Percentiles rank a stretch among this genome's conserved stretches.
phyloP scores from a whole-genome alignment of 352 stramenopile species.

The Globisporangium rhizosaccharum region DNA sequence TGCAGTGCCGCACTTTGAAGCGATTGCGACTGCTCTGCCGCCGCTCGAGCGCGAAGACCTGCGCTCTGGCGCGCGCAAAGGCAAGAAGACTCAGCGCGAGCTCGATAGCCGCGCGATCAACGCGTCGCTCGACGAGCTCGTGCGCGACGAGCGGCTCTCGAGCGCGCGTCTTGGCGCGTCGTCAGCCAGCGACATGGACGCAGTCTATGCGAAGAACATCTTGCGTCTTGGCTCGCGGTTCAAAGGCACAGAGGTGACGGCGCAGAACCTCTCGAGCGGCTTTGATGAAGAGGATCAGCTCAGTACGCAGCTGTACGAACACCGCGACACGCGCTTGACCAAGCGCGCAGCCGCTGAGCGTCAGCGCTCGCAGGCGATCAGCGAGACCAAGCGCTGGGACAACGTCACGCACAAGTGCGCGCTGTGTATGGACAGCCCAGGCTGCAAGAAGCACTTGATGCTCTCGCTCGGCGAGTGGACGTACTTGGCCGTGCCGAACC shows the following conservation, averaged over 20 bases:
- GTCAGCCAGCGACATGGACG: slow-evolving; percentile 51
- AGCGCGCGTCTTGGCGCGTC: slow-evolving; percentile 30
- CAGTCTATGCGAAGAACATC: slow-evolving; percentile 64
- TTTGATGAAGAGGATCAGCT: slow-evolving; percentile 83
- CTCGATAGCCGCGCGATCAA: slow-evolving; percentile 8
- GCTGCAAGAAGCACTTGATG: slow-evolving; percentile 80
- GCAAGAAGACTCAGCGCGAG: slow-evolving; percentile 50
- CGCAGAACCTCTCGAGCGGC: slow-evolving; percentile 58
- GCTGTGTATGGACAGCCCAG: slow-evolving; percentile 58
- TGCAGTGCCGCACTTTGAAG: slow-evolving; percentile 55
- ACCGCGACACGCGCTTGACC: slow-evolving; percentile 43
- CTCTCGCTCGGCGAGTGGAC: slow-evolving; percentile 72
- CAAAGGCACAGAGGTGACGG: slow-evolving; percentile 60
- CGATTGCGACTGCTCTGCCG: slow-evolving; percentile 49
- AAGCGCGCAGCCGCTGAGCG: slow-evolving; percentile 49
- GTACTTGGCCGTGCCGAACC: slow-evolving; percentile 62
- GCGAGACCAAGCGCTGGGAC: slow-evolving; percentile 67
- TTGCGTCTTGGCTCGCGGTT: slow-evolving; percentile 67
- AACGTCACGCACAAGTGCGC: slow-evolving; percentile 58
- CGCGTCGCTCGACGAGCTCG: slow-evolving; percentile 64
- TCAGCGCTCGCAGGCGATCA: slow-evolving; percentile 42
- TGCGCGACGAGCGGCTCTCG: slow-evolving; percentile 68
- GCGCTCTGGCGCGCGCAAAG: slow-evolving; percentile 45
- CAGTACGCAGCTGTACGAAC: slow-evolving; percentile 55
- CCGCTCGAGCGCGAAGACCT: slow-evolving; percentile 67